phyloP scores from a whole-genome alignment of 208 protist genomes.

The Kentomonas sorsogonicus region DNA sequence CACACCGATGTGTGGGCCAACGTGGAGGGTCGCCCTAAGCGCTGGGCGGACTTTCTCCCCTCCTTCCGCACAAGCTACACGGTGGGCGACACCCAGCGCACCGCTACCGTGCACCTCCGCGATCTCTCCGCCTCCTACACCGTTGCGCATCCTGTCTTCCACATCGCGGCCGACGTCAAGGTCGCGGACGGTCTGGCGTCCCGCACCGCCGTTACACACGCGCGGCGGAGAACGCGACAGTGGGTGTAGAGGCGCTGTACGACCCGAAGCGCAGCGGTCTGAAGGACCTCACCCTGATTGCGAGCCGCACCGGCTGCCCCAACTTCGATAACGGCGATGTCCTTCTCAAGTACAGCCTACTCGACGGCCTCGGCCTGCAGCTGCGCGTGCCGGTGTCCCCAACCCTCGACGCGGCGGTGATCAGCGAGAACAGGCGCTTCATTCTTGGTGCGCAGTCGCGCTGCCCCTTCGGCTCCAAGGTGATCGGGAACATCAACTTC shows the following conservation, averaged over 20 bases:
- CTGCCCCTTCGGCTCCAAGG: slow-evolving; percentile 46
- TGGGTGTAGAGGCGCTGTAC: slow-evolving; percentile 35
- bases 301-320: slow-evolving; percentile 29
- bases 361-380: slow-evolving; percentile 35
- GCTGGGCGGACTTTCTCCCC: slow-evolving; percentile 35
- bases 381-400: slow-evolving; percentile 44
- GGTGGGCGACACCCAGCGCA: slow-evolving; percentile 8
- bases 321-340: slow-evolving; percentile 47
- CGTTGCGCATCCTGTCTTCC: slow-evolving; percentile 30
- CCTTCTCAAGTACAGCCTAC: slow-evolving; percentile 42
- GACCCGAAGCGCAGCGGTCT: slow-evolving; percentile 67
- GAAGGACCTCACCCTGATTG: slow-evolving; percentile 32
- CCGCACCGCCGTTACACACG: slow-evolving; percentile 33
- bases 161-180: slow-evolving; percentile 16
- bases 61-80: slow-evolving; percentile 15
- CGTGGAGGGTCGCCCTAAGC: slow-evolving; percentile 18
- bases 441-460: slow-evolving; percentile 50
- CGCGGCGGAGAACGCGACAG: slow-evolving; percentile 20
- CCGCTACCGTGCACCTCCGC: slow-evolving; percentile 15
- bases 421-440: slow-evolving; percentile 44
- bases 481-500: slow-evolving; percentile 55
- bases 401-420: slow-evolving; percentile 34
- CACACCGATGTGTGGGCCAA: slow-evolving; percentile 14
- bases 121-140: slow-evolving; percentile 20
- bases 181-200: slow-evolving; percentile 28